Evolutionary conservation across 257 asterid genomes (phyloP).

Genomic region (Linaria vulgaris): DNA sequence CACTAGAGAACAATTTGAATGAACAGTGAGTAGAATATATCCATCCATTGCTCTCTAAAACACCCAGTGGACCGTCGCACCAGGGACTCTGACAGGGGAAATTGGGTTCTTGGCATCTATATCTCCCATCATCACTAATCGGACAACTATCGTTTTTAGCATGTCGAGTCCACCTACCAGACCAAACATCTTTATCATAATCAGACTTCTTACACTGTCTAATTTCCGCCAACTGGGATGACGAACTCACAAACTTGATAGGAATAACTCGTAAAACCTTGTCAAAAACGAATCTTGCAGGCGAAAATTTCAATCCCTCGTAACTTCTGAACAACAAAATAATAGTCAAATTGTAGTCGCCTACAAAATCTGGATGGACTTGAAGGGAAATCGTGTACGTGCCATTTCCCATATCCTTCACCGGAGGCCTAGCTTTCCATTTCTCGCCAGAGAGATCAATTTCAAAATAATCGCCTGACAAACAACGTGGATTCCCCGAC

Average conservation of each 20-base stretch:
- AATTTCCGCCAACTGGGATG: conserved; percentile 39
- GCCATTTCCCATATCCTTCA: conserved; percentile 72
- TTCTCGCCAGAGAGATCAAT: conserved; percentile 74
- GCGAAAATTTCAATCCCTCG: conserved; percentile 67
- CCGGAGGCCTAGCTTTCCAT: conserved; percentile 90
- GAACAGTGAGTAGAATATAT: conserved; percentile 90
- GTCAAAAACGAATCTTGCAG: conserved; percentile 59
- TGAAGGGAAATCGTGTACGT: conserved; percentile 63
- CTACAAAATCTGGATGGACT: conserved; percentile 79
- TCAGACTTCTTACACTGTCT: conserved; percentile 54
- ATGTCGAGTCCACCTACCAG: conserved; percentile 90
- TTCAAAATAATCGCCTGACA: conserved; percentile 89
- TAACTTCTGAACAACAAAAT: conserved; percentile 62
- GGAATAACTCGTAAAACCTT: conserved; percentile 60
- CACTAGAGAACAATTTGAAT: conserved; percentile 48
- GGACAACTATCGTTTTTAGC: conserved; percentile 60
- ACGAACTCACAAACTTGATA: conserved; percentile 46
- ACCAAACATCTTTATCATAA: conserved; percentile 63
- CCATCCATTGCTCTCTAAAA: conserved; percentile 91
- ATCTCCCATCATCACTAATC: conserved; percentile 68
- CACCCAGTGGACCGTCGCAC: conserved; percentile 73
- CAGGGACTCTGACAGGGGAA: conserved; percentile 73
- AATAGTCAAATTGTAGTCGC: conserved; percentile 72
- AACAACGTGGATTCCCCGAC: conserved; percentile 56
- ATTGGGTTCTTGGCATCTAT: conserved; percentile 64